These are phyloP conservation scores for Rhododendron simsii DNA, from an alignment of 148 eudicot species.

Conservation along the genomic window DNA sequence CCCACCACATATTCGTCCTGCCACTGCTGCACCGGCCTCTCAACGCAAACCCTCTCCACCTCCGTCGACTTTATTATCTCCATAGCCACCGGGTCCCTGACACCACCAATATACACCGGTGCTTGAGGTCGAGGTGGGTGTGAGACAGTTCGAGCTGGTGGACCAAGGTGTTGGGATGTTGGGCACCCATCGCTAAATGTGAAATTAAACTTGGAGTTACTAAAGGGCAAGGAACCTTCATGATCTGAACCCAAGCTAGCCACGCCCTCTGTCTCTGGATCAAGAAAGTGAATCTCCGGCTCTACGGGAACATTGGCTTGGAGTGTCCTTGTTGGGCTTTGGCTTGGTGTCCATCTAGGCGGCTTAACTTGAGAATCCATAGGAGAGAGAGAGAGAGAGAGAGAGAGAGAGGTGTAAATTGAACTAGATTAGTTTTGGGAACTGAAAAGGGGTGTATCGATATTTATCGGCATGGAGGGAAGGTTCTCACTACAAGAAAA, in stretches of 20 bases:
- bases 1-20: background rate
- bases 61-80: background rate
- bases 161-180: background rate
- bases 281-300: background rate
- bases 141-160: background rate
- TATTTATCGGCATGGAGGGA: background rate
- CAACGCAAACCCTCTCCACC: background rate
- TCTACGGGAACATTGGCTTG: background rate
- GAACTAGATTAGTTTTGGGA: no score
- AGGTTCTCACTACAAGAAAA: no score
- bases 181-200: constrained; percentile 18
- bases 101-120: background rate
- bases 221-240: constrained; percentile 1
- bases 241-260: background rate
- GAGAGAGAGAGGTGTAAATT: background rate
- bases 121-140: background rate
- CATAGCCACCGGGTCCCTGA: background rate
- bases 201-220: constrained; percentile 13
- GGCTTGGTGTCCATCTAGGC: constrained; percentile 38
- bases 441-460: no score
- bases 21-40: background rate
- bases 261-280: background rate
- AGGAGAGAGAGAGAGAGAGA: no score
- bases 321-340: constrained; percentile 28
- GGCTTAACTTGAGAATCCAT: constrained; percentile 1